A percentile compares a stretch with the other conserved stretches of the same genome.
Evolutionary conservation across 1,284 basidiomycete species (phyloP).

Genomic region (Sporisorium scitamineum): DNA sequence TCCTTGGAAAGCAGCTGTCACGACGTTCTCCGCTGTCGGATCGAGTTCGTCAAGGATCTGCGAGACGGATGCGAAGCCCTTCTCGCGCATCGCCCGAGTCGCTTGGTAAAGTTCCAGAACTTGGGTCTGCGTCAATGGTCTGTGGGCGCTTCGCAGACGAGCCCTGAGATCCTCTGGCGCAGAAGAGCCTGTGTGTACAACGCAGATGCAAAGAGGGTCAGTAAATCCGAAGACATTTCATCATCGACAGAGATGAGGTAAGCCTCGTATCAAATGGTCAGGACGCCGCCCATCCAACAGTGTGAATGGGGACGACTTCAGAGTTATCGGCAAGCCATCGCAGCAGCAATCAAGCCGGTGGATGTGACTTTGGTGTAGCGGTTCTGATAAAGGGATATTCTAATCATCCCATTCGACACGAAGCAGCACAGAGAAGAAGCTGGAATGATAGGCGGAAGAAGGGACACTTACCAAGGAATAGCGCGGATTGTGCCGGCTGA

Average conservation of each 20-base stretch:
- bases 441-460: neutral
- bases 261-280: conserved; percentile 36
- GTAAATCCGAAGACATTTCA: neutral
- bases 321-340: conserved; percentile 47
- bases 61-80: conserved; percentile 6
- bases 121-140: conserved; percentile 17
- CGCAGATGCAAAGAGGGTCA: neutral
- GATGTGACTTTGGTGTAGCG: conserved; percentile 51
- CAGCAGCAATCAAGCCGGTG: conserved; percentile 43
- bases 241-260: neutral
- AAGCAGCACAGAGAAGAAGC: neutral
- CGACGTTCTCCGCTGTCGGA: conserved; percentile 29
- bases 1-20: conserved; percentile 2
- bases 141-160: conserved; percentile 11
- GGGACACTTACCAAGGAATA: conserved; percentile 25
- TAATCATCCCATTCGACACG: conserved; percentile 48
- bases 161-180: conserved; percentile 16
- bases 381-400: conserved; percentile 50
- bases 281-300: conserved; percentile 24
- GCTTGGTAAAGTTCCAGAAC: conserved; percentile 15
- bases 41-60: conserved; percentile 45
- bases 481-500: neutral
- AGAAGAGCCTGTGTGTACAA: conserved; percentile 13
- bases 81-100: conserved; percentile 3
- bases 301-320: conserved; percentile 40